Percentiles rank a stretch among this genome's conserved stretches.
These are phyloP conservation scores for Shiraia bambusicola DNA, from an alignment of 2,329 filamentous ascomycete species.

Conservation along the genomic window DNA sequence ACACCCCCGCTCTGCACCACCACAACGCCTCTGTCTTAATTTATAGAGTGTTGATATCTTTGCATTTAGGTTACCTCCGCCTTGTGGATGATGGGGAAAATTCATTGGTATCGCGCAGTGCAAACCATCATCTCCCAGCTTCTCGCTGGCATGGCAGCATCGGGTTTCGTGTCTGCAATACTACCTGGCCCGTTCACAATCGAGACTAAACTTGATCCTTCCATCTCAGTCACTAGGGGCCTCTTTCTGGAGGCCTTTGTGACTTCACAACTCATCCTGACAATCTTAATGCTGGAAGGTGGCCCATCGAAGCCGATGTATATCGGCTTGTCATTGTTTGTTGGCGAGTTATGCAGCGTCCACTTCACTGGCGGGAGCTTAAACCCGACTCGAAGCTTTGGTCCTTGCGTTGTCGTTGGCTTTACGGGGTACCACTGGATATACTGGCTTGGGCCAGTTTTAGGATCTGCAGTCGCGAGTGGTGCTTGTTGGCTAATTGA, in stretches of 20 bases:
- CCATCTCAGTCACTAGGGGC: constrained; percentile 28
- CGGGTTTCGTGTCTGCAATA: constrained; percentile 30
- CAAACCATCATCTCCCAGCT: constrained; percentile 32
- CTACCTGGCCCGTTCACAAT: constrained; percentile 34
- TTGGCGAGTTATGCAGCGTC: constrained; percentile 55
- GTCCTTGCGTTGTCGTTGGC: constrained; percentile 44
- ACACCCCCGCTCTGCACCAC: constrained; percentile 32
- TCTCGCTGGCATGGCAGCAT: constrained; percentile 33
- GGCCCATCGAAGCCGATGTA: constrained; percentile 65
- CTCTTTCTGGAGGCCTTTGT: constrained; percentile 36
- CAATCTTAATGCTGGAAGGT: constrained; percentile 60
- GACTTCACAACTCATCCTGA: constrained; percentile 39
- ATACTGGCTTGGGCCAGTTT: constrained; percentile 48
- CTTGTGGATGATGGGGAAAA: constrained; percentile 22
- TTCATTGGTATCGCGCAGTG: constrained; percentile 24
- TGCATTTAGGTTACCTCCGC: constrained; percentile 25
- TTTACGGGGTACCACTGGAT: constrained; percentile 46
- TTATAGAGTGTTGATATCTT: constrained; percentile 5
- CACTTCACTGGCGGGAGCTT: constrained; percentile 50
- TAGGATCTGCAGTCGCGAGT: constrained; percentile 48
- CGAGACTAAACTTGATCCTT: constrained; percentile 22
- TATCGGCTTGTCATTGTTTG: constrained; percentile 70
- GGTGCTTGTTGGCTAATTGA: constrained; percentile 51
- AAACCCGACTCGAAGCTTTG: constrained; percentile 51
- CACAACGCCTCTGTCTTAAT: not conserved